A percentile compares a stretch with the other conserved stretches of the same genome.
Evolutionary conservation across 2,329 filamentous ascomycete species (phyloP).

Genomic region (Xylariales sp.): DNA sequence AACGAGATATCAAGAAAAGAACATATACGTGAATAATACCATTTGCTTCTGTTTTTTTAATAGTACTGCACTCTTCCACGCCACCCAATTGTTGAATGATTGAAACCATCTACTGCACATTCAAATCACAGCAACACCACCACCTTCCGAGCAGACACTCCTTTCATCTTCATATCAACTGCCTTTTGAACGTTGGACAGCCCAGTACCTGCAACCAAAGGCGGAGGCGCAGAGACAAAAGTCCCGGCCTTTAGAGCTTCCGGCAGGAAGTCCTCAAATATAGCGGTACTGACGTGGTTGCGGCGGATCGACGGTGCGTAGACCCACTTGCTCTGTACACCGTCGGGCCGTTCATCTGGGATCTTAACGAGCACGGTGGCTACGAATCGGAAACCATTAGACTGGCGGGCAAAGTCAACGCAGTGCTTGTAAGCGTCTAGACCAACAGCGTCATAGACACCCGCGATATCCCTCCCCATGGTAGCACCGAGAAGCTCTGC

Average conservation of each 20-base stretch:
- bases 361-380: constrained; percentile 14
- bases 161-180: constrained; percentile 28
- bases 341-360: neutral
- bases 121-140: constrained; percentile 24
- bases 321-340: neutral
- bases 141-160: constrained; percentile 37
- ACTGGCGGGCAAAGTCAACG: constrained; percentile 19
- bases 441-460: constrained; percentile 3
- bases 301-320: neutral
- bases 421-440: constrained; percentile 5
- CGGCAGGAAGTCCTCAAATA: constrained; percentile 34
- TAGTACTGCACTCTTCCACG: too few species aligned
- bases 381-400: constrained; percentile 16
- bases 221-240: constrained; percentile 31
- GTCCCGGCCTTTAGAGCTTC: constrained; percentile 29
- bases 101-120: too few species aligned
- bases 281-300: constrained; percentile 9
- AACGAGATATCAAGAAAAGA: too few species aligned
- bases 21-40: too few species aligned
- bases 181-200: constrained; percentile 35
- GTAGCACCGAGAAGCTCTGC: constrained; percentile 7
- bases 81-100: too few species aligned
- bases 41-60: too few species aligned
- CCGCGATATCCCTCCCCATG: constrained; percentile 8
- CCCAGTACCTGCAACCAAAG: constrained; percentile 33